Conservation (phyloP, 768 basidiomycete genomes). For the Russula sp. region DNA sequence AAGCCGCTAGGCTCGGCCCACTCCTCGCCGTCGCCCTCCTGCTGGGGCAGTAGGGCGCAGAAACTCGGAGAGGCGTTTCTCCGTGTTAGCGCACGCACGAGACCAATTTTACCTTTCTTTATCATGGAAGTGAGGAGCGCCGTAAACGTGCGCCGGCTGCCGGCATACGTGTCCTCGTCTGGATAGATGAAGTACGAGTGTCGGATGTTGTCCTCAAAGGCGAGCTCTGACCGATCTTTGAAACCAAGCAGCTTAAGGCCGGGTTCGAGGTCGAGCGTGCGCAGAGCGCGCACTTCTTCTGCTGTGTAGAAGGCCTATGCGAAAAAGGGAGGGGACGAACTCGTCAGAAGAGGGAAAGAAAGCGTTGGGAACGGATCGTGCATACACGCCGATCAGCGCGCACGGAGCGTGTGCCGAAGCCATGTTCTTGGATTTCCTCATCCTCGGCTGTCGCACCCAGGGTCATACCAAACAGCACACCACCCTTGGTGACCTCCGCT, state of each 20-base stretch:
- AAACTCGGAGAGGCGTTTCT: conserved; percentile 71
- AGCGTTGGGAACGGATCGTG: conserved; percentile 15
- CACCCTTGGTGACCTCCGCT: conserved; percentile 31
- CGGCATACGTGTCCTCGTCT: conserved; percentile 81
- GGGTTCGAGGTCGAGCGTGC: conserved; percentile 72
- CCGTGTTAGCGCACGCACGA: conserved; percentile 65
- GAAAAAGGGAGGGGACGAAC: background rate
- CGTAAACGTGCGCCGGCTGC: conserved; percentile 87
- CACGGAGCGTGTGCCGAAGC: conserved; percentile 32
- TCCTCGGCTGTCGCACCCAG: conserved; percentile 33
- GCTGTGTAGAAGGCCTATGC: conserved; percentile 72
- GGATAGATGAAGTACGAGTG: conserved; percentile 91
- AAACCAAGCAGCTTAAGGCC: conserved; percentile 92
- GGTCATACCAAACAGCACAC: conserved; percentile 35
- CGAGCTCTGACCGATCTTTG: conserved; percentile 60
- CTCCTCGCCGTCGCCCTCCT: conserved; percentile 60
- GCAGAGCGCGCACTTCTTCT: conserved; percentile 77
- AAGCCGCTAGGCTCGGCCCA: conserved; percentile 85
- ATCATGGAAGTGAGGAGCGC: conserved; percentile 80
- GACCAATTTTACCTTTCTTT: conserved; percentile 71
- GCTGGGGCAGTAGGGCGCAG: conserved; percentile 83
- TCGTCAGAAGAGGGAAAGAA: conserved; percentile 3
- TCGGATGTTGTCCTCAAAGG: conserved; percentile 86
- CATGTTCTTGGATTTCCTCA: conserved; percentile 34
- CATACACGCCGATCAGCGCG: conserved; percentile 45